Base-by-base conservation (phyloP, 768 basidiomycete genomes). In the Multifurca ochricompacta region DNA sequence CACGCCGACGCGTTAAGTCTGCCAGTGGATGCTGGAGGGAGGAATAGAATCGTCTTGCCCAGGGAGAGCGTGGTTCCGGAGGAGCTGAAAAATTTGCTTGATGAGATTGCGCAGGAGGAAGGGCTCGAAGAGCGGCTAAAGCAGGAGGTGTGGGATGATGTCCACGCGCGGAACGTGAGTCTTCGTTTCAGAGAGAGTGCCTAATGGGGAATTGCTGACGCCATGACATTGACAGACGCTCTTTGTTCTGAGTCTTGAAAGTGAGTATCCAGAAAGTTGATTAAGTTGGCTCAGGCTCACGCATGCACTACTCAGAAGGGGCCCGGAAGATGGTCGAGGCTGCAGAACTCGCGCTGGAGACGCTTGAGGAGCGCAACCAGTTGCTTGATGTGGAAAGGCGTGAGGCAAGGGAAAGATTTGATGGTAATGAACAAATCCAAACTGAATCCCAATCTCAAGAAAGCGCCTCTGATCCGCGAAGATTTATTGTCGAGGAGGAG, bases 241-340 rank as follows among this genome's bases (percentile, higher is more conserved):
- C 21, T 66, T 77, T 59, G 64, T 71, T 62, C 63, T 79, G 16
- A 73, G 71, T 34, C 67, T 79, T 18, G 77, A 79, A 63, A 71
- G 76, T 77, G 55, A 64, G 74, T 66, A 16, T 13, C 19, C 18
- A 6, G 16, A 13, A 7, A 4, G 21, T 56, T 23, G 48, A 34
- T 23, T 2, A 23, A 41, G 10, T 9, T 46, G n/a, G 14, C 19
- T 23, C 14, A 18, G 13, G 23, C 6, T 21, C 18, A n/a, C 6
- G 18, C 39, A 50, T 37, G 30, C 8, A 27, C 8, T 35, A 6
- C 36, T 21, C 53, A 74, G 73, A 65, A 31, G 69, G 69, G 2
- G 36, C 73, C 21, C 67, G 57, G 42, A 65, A 64, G 53, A 41
- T 75, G 51, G 61, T 69, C 16, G 62, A 61, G 31, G 56, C 70